Percentiles rank a stretch among this genome's conserved stretches.
phyloP scores from a whole-genome alignment of 352 stramenopile genomes.

The Pythium volutum region DNA sequence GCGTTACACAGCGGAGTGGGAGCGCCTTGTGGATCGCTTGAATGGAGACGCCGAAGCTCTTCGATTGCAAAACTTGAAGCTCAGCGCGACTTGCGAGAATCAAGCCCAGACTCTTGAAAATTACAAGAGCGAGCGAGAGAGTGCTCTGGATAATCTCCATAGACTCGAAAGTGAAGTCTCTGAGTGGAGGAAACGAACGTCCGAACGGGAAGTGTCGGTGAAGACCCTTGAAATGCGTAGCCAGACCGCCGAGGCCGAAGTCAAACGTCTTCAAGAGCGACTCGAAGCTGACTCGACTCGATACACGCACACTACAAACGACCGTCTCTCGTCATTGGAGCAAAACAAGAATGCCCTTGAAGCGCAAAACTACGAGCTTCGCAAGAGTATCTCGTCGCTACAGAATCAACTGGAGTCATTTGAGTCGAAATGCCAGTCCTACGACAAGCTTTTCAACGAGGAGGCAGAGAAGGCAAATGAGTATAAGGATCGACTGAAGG shows the following conservation, averaged over 20 bases:
- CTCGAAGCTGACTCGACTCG: slow-evolving; percentile 36
- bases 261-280: slow-evolving; percentile 36
- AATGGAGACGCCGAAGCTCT: slow-evolving; percentile 37
- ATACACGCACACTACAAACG: slow-evolving; percentile 50
- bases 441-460: slow-evolving; percentile 29
- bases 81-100: slow-evolving; percentile 50
- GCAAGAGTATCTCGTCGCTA: slow-evolving; percentile 37
- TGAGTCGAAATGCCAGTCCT: slow-evolving; percentile 42
- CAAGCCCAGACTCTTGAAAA: slow-evolving; percentile 47
- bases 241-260: slow-evolving; percentile 42
- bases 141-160: slow-evolving; percentile 36
- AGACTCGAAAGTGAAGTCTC: slow-evolving; percentile 45
- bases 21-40: slow-evolving; percentile 48
- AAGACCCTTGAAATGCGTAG: slow-evolving; percentile 45
- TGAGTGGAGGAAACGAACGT: slow-evolving; percentile 36
- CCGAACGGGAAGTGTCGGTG: slow-evolving; percentile 37
- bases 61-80: slow-evolving; percentile 54
- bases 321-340: slow-evolving; percentile 51
- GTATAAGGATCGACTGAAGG: slow-evolving; percentile 29
- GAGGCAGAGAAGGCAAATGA: slow-evolving; percentile 38
- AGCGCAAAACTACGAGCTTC: slow-evolving; percentile 51
- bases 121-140: slow-evolving; percentile 46
- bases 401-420: slow-evolving; percentile 49
- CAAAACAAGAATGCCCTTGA: slow-evolving; percentile 53
- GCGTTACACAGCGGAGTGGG: slow-evolving; percentile 45